Evolutionary conservation across 345 rosid genomes (phyloP).

Genomic region (Pelargonium nanum): DNA sequence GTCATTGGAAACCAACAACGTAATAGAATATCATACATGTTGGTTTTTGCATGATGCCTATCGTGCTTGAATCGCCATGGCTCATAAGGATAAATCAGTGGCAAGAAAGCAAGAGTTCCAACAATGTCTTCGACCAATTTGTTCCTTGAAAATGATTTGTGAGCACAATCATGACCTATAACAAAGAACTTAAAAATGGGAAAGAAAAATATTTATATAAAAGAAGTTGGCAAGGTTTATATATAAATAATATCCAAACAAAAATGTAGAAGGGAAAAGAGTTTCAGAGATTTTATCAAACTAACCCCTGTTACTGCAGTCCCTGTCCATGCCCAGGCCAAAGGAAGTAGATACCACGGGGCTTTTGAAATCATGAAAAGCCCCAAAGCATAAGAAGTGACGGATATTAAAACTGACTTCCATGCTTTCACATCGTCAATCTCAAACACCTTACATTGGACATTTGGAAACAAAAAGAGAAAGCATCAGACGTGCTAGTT

Average conservation of each 20-base stretch:
- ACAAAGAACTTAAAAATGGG: slow-evolving; percentile 65
- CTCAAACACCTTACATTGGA: slow-evolving; percentile 57
- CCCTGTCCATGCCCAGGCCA: slow-evolving; percentile 98
- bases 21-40: slow-evolving; percentile 44
- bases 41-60: slow-evolving; percentile 90
- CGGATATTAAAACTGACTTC: slow-evolving; percentile 73
- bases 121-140: slow-evolving; percentile 85
- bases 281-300: not conserved
- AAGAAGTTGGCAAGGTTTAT: slow-evolving; percentile 8
- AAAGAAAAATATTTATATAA: slow-evolving; percentile 11
- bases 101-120: slow-evolving; percentile 85
- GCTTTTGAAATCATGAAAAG: slow-evolving; percentile 73
- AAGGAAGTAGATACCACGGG: slow-evolving; percentile 89
- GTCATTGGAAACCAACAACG: slow-evolving; percentile 2
- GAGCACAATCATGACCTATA: slow-evolving; percentile 98
- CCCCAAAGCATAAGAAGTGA: slow-evolving; percentile 71
- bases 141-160: slow-evolving; percentile 83
- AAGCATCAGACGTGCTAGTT: not conserved
- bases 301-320: slow-evolving; percentile 85
- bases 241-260: not conserved
- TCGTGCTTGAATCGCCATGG: slow-evolving; percentile 98
- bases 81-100: slow-evolving; percentile 83
- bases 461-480: slow-evolving; percentile 1
- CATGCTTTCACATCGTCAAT: slow-evolving; percentile 77
- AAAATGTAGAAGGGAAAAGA: not conserved